phyloP scores from a whole-genome alignment of 2,329 filamentous ascomycete species.

The Colletotrichum agaves region DNA sequence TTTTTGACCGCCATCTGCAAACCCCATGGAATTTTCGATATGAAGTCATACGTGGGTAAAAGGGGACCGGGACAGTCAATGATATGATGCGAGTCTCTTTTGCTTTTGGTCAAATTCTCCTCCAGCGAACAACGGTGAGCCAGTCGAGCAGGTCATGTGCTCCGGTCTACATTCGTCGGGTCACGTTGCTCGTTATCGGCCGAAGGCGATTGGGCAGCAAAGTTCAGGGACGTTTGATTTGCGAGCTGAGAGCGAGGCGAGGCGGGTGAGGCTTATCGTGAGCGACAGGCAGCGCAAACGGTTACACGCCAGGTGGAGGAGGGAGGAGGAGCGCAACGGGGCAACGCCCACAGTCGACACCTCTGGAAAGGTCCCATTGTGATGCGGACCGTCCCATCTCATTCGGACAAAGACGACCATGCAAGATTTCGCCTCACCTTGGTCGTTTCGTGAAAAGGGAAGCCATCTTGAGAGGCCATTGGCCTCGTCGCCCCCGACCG shows the following conservation, averaged over 20 bases:
- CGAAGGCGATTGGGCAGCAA: conserved; percentile 34
- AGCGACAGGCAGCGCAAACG: conserved; percentile 25
- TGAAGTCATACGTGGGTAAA: conserved; percentile 33
- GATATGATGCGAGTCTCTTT: conserved; percentile 1
- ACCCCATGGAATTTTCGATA: conserved; percentile 6
- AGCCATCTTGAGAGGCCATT: conserved; percentile 21
- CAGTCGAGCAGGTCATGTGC: conserved; percentile 36
- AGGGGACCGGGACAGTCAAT: conserved; percentile 4
- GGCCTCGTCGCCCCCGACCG: conserved; percentile 19
- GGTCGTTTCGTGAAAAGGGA: not conserved
- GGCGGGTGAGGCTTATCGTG: conserved; percentile 33
- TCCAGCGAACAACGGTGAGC: conserved; percentile 21
- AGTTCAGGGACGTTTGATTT: conserved; percentile 22
- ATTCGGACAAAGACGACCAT: not conserved
- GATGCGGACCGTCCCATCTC: conserved; percentile 29
- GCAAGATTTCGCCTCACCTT: conserved; percentile 11
- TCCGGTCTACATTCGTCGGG: not conserved
- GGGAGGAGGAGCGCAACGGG: conserved; percentile 8
- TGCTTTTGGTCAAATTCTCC: conserved; percentile 13
- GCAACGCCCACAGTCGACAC: conserved; percentile 5
- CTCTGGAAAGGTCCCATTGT: conserved; percentile 17
- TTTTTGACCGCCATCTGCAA: conserved; percentile 35
- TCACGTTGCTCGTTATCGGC: conserved; percentile 29
- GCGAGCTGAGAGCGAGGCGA: conserved; percentile 38
- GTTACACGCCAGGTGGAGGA: conserved; percentile 25